These are phyloP conservation scores for Coniophora puteana DNA, from an alignment of 1,284 basidiomycete species.

Conservation along the genomic window DNA sequence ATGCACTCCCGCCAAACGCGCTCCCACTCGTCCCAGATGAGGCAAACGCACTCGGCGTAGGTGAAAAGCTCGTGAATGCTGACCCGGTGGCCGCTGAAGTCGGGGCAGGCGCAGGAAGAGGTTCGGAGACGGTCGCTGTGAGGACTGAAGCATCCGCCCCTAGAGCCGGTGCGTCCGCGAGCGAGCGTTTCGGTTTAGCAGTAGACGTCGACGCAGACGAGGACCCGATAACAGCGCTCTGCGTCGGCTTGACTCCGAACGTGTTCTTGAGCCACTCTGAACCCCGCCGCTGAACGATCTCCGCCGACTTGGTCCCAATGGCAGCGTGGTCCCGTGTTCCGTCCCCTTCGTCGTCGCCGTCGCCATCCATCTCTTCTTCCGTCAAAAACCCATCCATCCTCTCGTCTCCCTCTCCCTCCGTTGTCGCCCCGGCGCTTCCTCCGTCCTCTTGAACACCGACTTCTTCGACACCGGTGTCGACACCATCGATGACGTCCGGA, in stretches of 20 bases:
- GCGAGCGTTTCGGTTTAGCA: no score
- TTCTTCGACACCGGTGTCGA: slow-evolving; percentile 36
- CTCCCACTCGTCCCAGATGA: no score
- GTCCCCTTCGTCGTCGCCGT: slow-evolving; percentile 5
- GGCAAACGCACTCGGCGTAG: slow-evolving; percentile 30
- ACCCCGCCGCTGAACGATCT: slow-evolving; percentile 25
- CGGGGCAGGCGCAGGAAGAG: no score
- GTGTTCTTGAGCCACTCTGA: slow-evolving; percentile 38
- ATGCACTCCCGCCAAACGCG: no score
- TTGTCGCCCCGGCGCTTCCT: slow-evolving; percentile 21
- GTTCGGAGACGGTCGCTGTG: no score
- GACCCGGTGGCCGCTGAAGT: slow-evolving; percentile 20
- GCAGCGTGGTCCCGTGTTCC: neutral
- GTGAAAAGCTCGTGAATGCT: slow-evolving; percentile 40
- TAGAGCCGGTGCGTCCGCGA: no score
- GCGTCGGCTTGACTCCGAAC: slow-evolving; percentile 27
- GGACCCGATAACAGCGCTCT: slow-evolving; percentile 16
- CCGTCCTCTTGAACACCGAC: slow-evolving; percentile 21
- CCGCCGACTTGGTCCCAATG: slow-evolving; percentile 4
- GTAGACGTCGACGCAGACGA: neutral
- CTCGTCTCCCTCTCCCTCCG: slow-evolving; percentile 21
- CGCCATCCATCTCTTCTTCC: slow-evolving; percentile 14
- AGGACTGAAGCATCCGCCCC: no score
- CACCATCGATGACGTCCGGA: slow-evolving; percentile 82
- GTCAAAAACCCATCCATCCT: slow-evolving; percentile 16